Percentiles rank a stretch among this genome's conserved stretches.
Evolutionary conservation across 1,284 basidiomycete species (phyloP).

Genomic region (Moesziomyces antarcticus): DNA sequence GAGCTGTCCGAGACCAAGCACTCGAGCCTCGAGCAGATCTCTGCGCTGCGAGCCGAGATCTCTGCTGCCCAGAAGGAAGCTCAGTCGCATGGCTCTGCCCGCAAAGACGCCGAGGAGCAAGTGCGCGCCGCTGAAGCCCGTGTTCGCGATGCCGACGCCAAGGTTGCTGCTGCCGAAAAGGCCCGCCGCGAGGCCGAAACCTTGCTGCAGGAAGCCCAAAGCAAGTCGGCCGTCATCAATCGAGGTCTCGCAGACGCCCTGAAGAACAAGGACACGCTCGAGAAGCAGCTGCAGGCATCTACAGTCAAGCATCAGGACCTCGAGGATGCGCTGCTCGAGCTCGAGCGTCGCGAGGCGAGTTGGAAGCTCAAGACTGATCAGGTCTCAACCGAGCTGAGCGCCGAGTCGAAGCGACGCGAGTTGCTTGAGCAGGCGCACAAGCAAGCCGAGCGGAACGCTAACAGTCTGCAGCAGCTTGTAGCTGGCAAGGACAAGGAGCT

Average conservation of each 20-base stretch:
- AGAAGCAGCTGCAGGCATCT: constrained; percentile 79
- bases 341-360: constrained; percentile 48
- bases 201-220: constrained; percentile 82
- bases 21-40: constrained; percentile 59
- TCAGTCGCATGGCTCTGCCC: constrained; percentile 25
- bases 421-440: constrained; percentile 69
- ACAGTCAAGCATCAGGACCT: constrained; percentile 69
- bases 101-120: constrained; percentile 31
- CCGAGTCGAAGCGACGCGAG: constrained; percentile 65
- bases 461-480: constrained; percentile 77
- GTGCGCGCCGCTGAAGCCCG: constrained; percentile 30
- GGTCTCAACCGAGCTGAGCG: constrained; percentile 49
- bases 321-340: constrained; percentile 58
- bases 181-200: constrained; percentile 77
- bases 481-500: constrained; percentile 82
- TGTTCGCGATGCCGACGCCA: constrained; percentile 71
- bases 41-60: constrained; percentile 68
- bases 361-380: constrained; percentile 60
- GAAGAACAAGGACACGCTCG: constrained; percentile 70
- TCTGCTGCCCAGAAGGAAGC: constrained; percentile 66
- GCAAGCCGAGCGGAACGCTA: constrained; percentile 72
- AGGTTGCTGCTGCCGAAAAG: constrained; percentile 77
- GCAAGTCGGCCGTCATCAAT: constrained; percentile 50
- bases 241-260: constrained; percentile 42
- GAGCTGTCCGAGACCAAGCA: constrained; percentile 63